Evolutionary conservation across 208 protist species (phyloP), one percentile per base, ranked within the genome.

Genomic region (Spongospora subterranea): DNA sequence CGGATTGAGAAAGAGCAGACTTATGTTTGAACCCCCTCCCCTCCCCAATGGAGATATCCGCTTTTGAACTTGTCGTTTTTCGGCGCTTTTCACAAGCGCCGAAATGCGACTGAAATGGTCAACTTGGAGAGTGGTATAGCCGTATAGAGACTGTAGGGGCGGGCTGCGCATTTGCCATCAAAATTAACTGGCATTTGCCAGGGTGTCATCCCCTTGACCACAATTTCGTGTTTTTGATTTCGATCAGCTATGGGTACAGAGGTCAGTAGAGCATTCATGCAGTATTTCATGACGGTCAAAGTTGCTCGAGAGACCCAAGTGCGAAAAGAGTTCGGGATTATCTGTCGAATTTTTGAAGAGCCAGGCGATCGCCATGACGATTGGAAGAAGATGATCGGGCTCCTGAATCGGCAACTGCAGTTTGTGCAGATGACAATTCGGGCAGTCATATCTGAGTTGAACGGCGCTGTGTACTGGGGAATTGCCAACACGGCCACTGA

Each of bases 401-500:
- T 20, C 17, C 11, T 35, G 35, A 82, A 82, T 82, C 6, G n/a
- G n/a, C 17, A 39, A 13, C n/a, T 82, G 11, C 71, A 82, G 71
- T 35, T 82, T 43, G 40, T 82, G n/a, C n/a, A 82, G 13, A 82
- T 82, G 71, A 43, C 71, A n/a, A 82, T 82, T 35, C 6, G n/a
- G 71, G 71, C 71, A 6, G 35, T 35, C 17, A 43, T 82, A 6
- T 82, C 71, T 40, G 71, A 82, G 71, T 6, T 82, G 17, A 82
- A 82, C 35, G 71, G 71, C 13, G 17, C 6, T 20, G n/a, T 82
- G 17, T 82, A 82, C 71, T 82, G 71, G 71, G 71, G 35, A 6
- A 6, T 82, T 43, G 71, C n/a, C 71, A 82, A 35, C n/a, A 82
- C 71, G n/a, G n/a, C 71, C 13, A 82, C 6, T n/a, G 71, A 82